These are phyloP conservation scores for Blastobotrys arbuscula DNA, from an alignment of 1,139 yeast species.

Conservation along the genomic window DNA sequence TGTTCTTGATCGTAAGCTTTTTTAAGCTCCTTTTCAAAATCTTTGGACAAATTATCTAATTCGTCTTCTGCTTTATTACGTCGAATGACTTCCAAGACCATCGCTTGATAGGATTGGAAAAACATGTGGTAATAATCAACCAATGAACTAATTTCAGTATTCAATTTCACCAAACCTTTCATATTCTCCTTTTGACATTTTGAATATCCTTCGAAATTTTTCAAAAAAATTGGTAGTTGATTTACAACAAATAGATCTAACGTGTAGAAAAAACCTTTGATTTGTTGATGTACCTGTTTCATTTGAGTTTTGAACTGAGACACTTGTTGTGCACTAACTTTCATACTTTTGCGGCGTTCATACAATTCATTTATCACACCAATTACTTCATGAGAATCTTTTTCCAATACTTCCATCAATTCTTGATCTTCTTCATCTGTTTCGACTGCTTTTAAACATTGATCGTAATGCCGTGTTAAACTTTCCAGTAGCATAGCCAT, in stretches of 20 bases:
- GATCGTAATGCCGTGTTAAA: constrained; percentile 77
- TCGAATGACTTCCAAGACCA: constrained; percentile 48
- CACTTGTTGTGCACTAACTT: constrained; percentile 22
- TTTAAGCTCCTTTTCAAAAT: constrained; percentile 38
- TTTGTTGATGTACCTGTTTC: constrained; percentile 19
- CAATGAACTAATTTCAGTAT: constrained; percentile 30
- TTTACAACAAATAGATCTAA: constrained; percentile 26
- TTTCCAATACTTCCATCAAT: constrained; percentile 31
- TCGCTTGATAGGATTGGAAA: constrained; percentile 43
- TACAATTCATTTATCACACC: constrained; percentile 33
- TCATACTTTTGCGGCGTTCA: constrained; percentile 27
- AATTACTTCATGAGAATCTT: constrained; percentile 39
- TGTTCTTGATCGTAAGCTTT: constrained; percentile 39
- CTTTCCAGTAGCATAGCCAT: constrained; percentile 65
- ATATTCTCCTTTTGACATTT: constrained; percentile 22
- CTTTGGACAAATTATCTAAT: constrained; percentile 38
- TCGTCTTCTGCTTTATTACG: constrained; percentile 39
- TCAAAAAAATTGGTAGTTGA: constrained; percentile 20
- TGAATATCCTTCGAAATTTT: constrained; percentile 17
- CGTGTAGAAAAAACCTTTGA: constrained; percentile 19
- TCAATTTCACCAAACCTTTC: constrained; percentile 22
- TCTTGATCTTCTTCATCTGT: constrained; percentile 23
- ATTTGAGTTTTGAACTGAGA: constrained; percentile 21
- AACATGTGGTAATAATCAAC: constrained; percentile 47
- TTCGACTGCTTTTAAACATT: constrained; percentile 44